These are phyloP conservation scores for Solanum appendiculatum DNA, from an alignment of 257 asterid species.

Conservation along the genomic window DNA sequence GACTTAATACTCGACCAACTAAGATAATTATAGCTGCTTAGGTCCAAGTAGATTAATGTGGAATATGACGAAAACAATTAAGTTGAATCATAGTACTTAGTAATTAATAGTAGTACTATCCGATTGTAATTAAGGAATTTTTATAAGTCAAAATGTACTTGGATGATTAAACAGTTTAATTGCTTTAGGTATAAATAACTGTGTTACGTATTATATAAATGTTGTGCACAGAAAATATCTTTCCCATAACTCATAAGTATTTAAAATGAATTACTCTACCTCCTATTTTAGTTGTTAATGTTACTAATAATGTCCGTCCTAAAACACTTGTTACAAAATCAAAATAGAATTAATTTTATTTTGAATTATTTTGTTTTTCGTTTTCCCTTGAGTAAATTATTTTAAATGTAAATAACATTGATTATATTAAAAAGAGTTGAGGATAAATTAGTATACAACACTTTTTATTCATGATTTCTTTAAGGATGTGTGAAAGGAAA, in stretches of 20 bases:
- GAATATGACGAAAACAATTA: neutral
- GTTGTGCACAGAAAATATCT: neutral
- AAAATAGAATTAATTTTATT: neutral
- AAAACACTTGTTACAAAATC: neutral
- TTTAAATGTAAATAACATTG: neutral
- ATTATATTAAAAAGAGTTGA: neutral
- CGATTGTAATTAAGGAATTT: neutral
- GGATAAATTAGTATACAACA: neutral
- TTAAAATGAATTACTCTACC: neutral
- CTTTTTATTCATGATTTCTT: neutral
- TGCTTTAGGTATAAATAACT: neutral
- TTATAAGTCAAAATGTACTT: neutral
- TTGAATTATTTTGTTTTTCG: neutral
- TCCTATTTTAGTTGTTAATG: neutral
- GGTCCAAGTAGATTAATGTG: neutral
- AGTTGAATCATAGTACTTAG: neutral
- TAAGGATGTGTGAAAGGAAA: neutral
- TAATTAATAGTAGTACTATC: neutral
- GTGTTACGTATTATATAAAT: neutral
- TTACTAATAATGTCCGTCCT: neutral
- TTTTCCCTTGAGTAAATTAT: neutral
- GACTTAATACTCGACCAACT: neutral
- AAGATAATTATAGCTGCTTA: neutral
- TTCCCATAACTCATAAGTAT: neutral
- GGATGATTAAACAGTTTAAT: neutral